phyloP scores from a whole-genome alignment of 169 alveolate species.

The Babesia caballi region DNA sequence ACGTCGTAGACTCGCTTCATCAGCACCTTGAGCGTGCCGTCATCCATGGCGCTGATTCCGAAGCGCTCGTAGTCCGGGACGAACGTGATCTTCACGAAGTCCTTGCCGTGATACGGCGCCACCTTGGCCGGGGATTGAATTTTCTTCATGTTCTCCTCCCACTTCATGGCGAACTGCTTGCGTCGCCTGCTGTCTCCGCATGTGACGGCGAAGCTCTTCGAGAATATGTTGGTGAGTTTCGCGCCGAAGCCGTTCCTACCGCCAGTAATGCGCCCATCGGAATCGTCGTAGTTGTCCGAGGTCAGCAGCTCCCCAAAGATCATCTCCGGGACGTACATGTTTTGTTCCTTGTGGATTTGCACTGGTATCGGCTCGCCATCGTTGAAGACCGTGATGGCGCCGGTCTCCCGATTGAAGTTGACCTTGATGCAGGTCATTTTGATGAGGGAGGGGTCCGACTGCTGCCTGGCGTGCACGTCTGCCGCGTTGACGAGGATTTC shows the following conservation, averaged over 20 bases:
- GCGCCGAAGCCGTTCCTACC: slow-evolving; percentile 99
- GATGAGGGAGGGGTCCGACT: slow-evolving; percentile 65
- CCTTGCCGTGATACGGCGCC: slow-evolving; percentile 77
- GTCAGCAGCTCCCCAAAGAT: slow-evolving; percentile 98
- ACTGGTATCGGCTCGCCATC: slow-evolving; percentile 87
- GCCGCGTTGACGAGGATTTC: slow-evolving; percentile 99
- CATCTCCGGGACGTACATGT: slow-evolving; percentile 97
- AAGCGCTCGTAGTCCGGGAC: slow-evolving; percentile 94
- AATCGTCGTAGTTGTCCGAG: slow-evolving; percentile 98
- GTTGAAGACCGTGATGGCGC: slow-evolving; percentile 73
- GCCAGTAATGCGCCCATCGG: slow-evolving; percentile 96
- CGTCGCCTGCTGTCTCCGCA: slow-evolving; percentile 90
- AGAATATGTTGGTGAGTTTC: slow-evolving; percentile 96
- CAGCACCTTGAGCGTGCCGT: slow-evolving; percentile 89
- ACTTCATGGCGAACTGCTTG: slow-evolving; percentile 82
- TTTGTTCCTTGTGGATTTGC: slow-evolving; percentile 94
- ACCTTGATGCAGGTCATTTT: slow-evolving; percentile 84
- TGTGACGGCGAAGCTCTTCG: slow-evolving; percentile 92
- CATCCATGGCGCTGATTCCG: slow-evolving; percentile 87
- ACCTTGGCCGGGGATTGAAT: slow-evolving; percentile 79
- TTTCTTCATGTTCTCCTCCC: slow-evolving; percentile 90
- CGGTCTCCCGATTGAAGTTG: slow-evolving; percentile 70
- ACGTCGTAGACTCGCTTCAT: slow-evolving; percentile 97
- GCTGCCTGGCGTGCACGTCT: slow-evolving; percentile 92
- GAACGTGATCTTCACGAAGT: slow-evolving; percentile 91